Conservation (phyloP, 352 stramenopile genomes). For the Phytophthora crassamura region DNA sequence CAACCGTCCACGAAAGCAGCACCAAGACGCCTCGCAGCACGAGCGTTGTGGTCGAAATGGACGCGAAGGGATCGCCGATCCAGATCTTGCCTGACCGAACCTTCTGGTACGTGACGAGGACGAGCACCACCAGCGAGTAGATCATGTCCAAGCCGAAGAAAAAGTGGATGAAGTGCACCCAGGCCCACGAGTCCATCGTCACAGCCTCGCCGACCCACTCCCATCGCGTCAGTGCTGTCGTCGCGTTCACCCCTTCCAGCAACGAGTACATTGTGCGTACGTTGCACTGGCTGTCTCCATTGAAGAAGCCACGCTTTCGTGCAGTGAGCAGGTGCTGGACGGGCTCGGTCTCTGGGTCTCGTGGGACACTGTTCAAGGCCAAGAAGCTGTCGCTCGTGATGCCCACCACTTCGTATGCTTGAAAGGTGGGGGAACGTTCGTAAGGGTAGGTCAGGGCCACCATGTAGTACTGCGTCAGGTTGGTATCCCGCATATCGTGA, state of each 20-base stretch:
- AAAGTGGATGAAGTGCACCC: constrained; percentile 45
- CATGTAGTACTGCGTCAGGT: constrained; percentile 32
- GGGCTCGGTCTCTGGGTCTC: constrained; percentile 13
- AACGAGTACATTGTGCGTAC: constrained; percentile 27
- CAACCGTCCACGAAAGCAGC: constrained; percentile 32
- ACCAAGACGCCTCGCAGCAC: constrained; percentile 31
- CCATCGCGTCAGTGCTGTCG: constrained; percentile 13
- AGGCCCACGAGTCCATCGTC: constrained; percentile 39
- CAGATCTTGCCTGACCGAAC: constrained; percentile 40
- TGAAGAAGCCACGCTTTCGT: constrained; percentile 36
- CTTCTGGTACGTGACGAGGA: constrained; percentile 38
- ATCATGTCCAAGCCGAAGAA: constrained; percentile 41
- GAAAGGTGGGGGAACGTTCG: constrained; percentile 31
- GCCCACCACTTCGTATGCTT: constrained; percentile 27
- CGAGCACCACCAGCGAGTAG: constrained; percentile 31
- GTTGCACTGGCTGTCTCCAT: constrained; percentile 38
- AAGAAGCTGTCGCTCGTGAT: constrained; percentile 29
- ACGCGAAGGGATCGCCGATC: constrained; percentile 48
- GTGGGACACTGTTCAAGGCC: constrained; percentile 25
- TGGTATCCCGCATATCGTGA: constrained; percentile 25
- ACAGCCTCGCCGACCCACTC: constrained; percentile 26
- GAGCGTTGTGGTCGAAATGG: constrained; percentile 32
- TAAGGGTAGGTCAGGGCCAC: constrained; percentile 40
- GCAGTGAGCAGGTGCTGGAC: constrained; percentile 37
- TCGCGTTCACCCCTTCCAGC: constrained; percentile 18